Evolutionary conservation across 495 filamentous ascomycete genomes (phyloP).

Genomic region (Podospora anserina): DNA sequence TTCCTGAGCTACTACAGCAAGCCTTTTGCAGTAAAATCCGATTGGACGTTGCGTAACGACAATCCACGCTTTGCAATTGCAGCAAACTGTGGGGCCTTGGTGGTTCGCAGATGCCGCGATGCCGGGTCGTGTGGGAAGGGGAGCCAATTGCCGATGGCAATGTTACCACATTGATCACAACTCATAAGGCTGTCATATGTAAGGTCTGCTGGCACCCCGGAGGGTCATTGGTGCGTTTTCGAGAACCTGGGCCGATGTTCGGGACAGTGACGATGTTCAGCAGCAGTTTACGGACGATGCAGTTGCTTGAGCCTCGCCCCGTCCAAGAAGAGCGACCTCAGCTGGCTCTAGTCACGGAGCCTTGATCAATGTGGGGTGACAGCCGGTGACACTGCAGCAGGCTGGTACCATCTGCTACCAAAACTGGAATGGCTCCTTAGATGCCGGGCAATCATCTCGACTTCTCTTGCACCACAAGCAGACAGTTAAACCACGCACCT

Average conservation of each 20-base stretch:
- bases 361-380: background rate
- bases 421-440: conserved; percentile 7
- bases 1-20: background rate
- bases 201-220: background rate
- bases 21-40: background rate
- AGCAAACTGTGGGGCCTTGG: background rate
- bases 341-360: background rate
- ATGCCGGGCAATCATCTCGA: conserved; percentile 12
- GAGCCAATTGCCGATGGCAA: background rate
- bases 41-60: conserved; percentile 5
- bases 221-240: background rate
- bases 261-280: conserved; percentile 4
- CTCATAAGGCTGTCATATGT: background rate
- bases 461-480: background rate
- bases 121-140: background rate
- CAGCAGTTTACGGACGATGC: background rate
- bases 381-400: conserved; percentile 9
- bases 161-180: background rate
- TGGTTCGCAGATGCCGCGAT: background rate
- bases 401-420: conserved; percentile 2
- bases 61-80: background rate
- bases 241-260: conserved; percentile 1
- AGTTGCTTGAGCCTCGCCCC: conserved; percentile 1
- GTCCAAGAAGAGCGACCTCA: background rate
- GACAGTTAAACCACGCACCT: background rate